These are phyloP conservation scores for Wallemia ichthyophaga DNA, from an alignment of 1,284 basidiomycete genomes.

Conservation along the genomic window DNA sequence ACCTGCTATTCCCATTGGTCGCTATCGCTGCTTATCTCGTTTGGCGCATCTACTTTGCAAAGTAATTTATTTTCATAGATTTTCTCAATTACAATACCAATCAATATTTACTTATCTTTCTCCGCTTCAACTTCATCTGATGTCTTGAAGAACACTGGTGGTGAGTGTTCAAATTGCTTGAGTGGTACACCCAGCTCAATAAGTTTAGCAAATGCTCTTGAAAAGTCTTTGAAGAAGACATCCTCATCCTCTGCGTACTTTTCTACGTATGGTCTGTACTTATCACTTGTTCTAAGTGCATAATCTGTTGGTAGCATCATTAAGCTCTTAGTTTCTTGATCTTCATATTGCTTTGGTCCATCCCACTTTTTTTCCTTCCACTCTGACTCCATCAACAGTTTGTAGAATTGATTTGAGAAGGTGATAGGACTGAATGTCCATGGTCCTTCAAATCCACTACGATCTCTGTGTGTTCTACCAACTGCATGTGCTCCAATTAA, in stretches of 20 bases:
- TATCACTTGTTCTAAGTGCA: conserved; percentile 52
- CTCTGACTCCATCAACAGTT: conserved; percentile 59
- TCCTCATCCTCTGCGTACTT: conserved; percentile 53
- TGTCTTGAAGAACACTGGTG: neutral
- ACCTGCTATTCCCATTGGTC: neutral
- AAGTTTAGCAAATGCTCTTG: conserved; percentile 37
- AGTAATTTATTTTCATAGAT: neutral
- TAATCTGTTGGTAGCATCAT: conserved; percentile 94
- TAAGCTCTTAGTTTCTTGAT: conserved; percentile 56
- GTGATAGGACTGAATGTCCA: conserved; percentile 45
- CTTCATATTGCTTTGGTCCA: conserved; percentile 61
- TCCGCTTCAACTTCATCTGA: neutral
- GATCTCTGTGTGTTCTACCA: conserved; percentile 58
- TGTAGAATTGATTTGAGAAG: conserved; percentile 31
- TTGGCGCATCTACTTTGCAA: neutral
- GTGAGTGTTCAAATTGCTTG: conserved; percentile 26
- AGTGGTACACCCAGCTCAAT: conserved; percentile 69
- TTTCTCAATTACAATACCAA: neutral
- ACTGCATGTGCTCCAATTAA: conserved; percentile 81
- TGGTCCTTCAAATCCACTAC: conserved; percentile 63
- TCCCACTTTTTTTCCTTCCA: conserved; percentile 26
- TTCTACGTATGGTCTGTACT: conserved; percentile 55
- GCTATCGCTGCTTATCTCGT: neutral
- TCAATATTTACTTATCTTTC: neutral
- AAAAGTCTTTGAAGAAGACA: conserved; percentile 73